Evolutionary conservation across 345 rosid species (phyloP).

Genomic region (Lagerstroemia speciosa): DNA sequence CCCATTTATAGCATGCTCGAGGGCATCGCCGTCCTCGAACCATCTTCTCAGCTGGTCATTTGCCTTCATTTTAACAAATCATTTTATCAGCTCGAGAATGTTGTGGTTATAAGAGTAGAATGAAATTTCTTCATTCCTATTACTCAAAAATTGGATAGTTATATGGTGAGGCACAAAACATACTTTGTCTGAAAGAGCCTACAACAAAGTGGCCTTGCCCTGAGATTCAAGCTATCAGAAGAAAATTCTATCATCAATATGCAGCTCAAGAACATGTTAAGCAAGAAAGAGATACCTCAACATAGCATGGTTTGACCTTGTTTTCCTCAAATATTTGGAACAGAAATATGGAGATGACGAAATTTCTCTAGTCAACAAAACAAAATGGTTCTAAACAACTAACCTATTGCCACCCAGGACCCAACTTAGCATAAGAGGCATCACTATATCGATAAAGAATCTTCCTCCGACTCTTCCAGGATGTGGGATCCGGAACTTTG

Average conservation of each 20-base stretch:
- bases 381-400: constrained; percentile 8
- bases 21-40: constrained; percentile 63
- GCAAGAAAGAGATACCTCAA: background rate
- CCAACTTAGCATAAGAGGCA: constrained; percentile 89
- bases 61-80: constrained; percentile 24
- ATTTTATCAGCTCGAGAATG: background rate
- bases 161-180: background rate
- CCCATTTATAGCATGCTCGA: constrained; percentile 67
- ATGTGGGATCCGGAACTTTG: constrained; percentile 74
- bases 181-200: constrained; percentile 86
- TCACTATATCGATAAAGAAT: constrained; percentile 60
- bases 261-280: background rate
- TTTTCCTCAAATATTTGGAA: background rate
- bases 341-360: background rate
- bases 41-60: constrained; percentile 33
- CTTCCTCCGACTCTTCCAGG: constrained; percentile 89
- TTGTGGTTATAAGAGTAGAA: background rate
- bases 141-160: background rate
- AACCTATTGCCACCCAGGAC: constrained; percentile 93
- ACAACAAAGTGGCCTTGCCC: constrained; percentile 71
- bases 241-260: background rate
- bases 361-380: background rate
- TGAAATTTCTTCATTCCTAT: background rate
- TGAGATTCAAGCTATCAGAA: constrained; percentile 62
- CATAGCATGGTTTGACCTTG: background rate